Base-by-base conservation (phyloP, 1,139 yeast genomes). In the Blastobotrys malaysiensis region DNA sequence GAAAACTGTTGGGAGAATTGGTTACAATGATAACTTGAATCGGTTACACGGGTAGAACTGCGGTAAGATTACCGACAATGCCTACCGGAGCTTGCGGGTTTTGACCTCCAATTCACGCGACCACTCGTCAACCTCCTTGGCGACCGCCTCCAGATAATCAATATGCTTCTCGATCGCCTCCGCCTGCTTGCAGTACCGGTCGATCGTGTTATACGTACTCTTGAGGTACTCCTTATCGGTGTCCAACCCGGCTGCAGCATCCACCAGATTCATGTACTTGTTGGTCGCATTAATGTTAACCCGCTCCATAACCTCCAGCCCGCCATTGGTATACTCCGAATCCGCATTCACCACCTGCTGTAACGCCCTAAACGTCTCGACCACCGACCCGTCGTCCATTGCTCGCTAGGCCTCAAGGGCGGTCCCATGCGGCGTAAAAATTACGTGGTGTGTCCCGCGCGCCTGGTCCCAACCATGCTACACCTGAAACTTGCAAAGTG, bases 111-210 rank as follows among this genome's bases (percentile, higher is more conserved):
- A 63, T 56, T 82, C 86, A 22, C 71, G 68, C 1, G 86, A 75
- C 83, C 86, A 85, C 53, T 72, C 74, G 56, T 83, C 87, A 51
- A 86, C 66, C 60, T 86, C 90, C 5, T 68, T 64, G 0, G 79
- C 75, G 3, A 85, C 62, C 0, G 62, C 63, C 51, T 78, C 81
- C 52, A 86, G 65, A 45, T 73, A 70, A 11, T 68, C 72, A 1
- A 82, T 77, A 50, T 77, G 76, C 1, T 63, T 50, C 52, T 82
- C 89, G 3, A 83, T 20, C n/a, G 46, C 49, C 44, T 57, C 52
- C 14, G 57, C 52, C 49, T 59, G 61, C 26, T 50, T 45, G 22
- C 52, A 50, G 31, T 60, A 63, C 48, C 53, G 49, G 9, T 49
- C 46, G 24, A 61, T 62, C 6, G 61, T 62, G 22, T 43, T 46